Evolutionary conservation across 768 basidiomycete species (phyloP).

Genomic region (Mycena metata): DNA sequence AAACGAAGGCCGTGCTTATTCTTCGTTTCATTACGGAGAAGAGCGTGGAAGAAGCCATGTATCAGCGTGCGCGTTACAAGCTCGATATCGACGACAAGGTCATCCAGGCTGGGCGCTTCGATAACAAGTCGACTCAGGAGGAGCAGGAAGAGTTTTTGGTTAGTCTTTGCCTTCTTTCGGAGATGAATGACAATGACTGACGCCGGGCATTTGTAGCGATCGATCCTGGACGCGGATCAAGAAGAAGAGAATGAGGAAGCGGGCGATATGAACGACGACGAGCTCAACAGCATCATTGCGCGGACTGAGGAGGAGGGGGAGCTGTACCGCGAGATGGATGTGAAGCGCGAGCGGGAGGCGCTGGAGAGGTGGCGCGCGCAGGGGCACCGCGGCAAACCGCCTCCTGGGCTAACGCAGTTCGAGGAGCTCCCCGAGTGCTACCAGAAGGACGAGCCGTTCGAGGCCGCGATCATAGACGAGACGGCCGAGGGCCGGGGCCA

Average conservation of each 20-base stretch:
- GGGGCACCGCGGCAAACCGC: conserved; percentile 85
- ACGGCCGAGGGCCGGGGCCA: conserved; percentile 87
- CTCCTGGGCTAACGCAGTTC: conserved; percentile 81
- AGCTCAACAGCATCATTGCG: conserved; percentile 93
- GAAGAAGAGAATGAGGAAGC: conserved; percentile 92
- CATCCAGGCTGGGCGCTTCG: conserved; percentile 98
- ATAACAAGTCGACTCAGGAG: conserved; percentile 97
- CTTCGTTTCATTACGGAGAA: conserved; percentile 97
- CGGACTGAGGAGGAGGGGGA: conserved; percentile 83
- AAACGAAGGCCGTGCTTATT: conserved; percentile 97
- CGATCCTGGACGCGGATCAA: conserved; percentile 90
- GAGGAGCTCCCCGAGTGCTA: conserved; percentile 96
- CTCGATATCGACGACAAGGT: conserved; percentile 99
- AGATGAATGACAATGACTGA: conserved; percentile 20
- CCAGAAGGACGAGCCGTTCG: conserved; percentile 86
- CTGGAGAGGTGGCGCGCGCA: conserved; percentile 75
- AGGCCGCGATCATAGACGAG: conserved; percentile 70
- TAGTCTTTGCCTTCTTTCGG: conserved; percentile 43
- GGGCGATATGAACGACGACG: conserved; percentile 94
- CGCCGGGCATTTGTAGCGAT: conserved; percentile 66
- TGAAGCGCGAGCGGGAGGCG: conserved; percentile 78
- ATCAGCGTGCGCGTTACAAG: conserved; percentile 94
- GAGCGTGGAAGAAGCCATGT: conserved; percentile 98
- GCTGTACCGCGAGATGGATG: conserved; percentile 87
- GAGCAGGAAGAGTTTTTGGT: conserved; percentile 97